Conservation (phyloP, 2,329 filamentous ascomycete genomes). For the Triangularia verruculosa region DNA sequence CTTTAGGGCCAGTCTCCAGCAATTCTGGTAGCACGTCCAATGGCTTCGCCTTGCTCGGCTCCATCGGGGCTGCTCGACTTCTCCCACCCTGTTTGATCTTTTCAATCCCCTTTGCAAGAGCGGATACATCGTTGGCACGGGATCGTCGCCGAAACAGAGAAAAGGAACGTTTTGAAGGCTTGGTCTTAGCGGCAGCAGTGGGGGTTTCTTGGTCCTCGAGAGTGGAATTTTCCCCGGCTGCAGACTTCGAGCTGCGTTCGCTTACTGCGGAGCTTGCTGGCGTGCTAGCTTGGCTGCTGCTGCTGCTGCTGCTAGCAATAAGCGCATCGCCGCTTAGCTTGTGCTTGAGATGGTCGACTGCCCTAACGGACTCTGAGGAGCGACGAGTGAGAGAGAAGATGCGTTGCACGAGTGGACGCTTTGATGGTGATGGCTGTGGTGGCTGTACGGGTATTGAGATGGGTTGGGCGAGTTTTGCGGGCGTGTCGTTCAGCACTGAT, state of each 20-base stretch:
- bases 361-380: constrained; percentile 18
- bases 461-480: not conserved
- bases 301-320: constrained; percentile 7
- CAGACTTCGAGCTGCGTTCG: constrained; percentile 3
- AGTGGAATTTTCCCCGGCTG: not conserved
- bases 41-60: not conserved
- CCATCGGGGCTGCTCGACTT: not conserved
- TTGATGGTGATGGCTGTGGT: constrained; percentile 1
- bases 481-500: not conserved
- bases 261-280: constrained; percentile 4
- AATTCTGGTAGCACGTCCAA: not conserved
- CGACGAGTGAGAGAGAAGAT: constrained; percentile 23
- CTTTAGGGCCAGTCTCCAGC: not conserved
- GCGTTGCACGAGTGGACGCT: constrained; percentile 13
- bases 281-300: constrained; percentile 8
- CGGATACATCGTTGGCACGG: constrained; percentile 2
- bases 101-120: not conserved
- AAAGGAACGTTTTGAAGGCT: constrained; percentile 17
- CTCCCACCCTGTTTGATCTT: not conserved
- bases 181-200: constrained; percentile 13
- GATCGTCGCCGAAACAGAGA: constrained; percentile 16
- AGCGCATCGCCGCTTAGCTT: constrained; percentile 1
- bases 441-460: not conserved
- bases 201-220: constrained; percentile 2
- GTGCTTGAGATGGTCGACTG: constrained; percentile 17